Evolutionary conservation across 2,329 filamentous ascomycete species (phyloP).

Genomic region (Botrytis deweyae): DNA sequence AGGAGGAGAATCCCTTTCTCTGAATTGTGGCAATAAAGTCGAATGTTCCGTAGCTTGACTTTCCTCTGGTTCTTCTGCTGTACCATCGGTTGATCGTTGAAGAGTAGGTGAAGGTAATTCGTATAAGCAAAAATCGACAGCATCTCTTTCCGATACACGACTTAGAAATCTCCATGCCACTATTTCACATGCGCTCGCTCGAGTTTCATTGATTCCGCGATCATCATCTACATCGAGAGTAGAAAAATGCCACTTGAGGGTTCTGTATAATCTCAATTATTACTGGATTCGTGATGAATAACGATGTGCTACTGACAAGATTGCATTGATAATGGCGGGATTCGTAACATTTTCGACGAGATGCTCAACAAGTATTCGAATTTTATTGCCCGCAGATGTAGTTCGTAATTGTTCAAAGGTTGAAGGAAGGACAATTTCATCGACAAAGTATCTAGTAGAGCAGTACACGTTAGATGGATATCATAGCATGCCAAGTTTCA

Average conservation of each 20-base stretch:
- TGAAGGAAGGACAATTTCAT: slow-evolving; percentile 62
- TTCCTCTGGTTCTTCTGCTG: slow-evolving; percentile 17
- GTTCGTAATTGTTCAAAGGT: slow-evolving; percentile 74
- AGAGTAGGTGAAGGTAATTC: slow-evolving; percentile 56
- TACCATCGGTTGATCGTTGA: slow-evolving; percentile 7
- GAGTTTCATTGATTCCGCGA: slow-evolving; percentile 64
- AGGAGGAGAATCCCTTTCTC: slow-evolving; percentile 25
- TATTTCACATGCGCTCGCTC: slow-evolving; percentile 75
- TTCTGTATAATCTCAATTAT: slow-evolving; percentile 47
- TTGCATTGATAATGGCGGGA: slow-evolving; percentile 67
- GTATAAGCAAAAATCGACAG: slow-evolving; percentile 71
- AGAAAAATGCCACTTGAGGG: slow-evolving; percentile 72
- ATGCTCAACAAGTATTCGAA: slow-evolving; percentile 61
- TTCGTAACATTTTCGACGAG: slow-evolving; percentile 64
- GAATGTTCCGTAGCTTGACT: slow-evolving; percentile 31
- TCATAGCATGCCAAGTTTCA: background rate
- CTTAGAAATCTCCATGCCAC: slow-evolving; percentile 77
- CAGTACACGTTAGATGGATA: slow-evolving; percentile 13
- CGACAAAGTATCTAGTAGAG: slow-evolving; percentile 59
- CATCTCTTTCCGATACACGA: slow-evolving; percentile 68
- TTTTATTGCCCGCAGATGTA: slow-evolving; percentile 59
- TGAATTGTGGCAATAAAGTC: slow-evolving; percentile 37
- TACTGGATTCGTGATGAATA: background rate
- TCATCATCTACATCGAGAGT: slow-evolving; percentile 53
- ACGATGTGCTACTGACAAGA: slow-evolving; percentile 58